phyloP scores from a whole-genome alignment of 2,329 filamentous ascomycete genomes.

The Xylaria sp. region DNA sequence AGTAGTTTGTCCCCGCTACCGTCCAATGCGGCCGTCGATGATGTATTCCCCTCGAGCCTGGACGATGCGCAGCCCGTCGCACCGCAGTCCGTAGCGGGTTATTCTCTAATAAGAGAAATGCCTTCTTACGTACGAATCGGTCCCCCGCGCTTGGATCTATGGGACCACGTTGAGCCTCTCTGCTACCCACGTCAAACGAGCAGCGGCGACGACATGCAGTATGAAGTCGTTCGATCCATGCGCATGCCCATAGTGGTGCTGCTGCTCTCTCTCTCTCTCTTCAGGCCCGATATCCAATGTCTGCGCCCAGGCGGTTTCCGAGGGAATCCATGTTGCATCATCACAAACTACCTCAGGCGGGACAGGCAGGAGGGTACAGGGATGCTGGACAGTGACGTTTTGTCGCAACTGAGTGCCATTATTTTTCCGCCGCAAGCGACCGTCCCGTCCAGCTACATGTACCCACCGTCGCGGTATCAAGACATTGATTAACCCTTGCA shows the following conservation, averaged over 20 bases:
- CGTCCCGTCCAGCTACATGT: constrained; percentile 9
- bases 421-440: constrained; percentile 25
- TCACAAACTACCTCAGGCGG: constrained; percentile 21
- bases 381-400: constrained; percentile 21
- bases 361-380: constrained; percentile 16
- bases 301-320: constrained; percentile 15
- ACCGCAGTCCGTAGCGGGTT: constrained; percentile 18
- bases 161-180: constrained; percentile 22
- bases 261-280: not conserved
- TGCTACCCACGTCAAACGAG: constrained; percentile 11
- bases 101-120: constrained; percentile 15
- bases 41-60: constrained; percentile 22
- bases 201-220: constrained; percentile 6
- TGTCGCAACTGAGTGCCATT: constrained; percentile 15
- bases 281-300: constrained; percentile 12
- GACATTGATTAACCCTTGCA: constrained; percentile 9
- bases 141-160: constrained; percentile 17
- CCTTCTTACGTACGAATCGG: constrained; percentile 10
- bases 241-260: not conserved
- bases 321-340: constrained; percentile 14
- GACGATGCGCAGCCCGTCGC: constrained; percentile 19
- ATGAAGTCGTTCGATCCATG: constrained; percentile 9
- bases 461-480: not conserved
- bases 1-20: constrained; percentile 14
- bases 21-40: constrained; percentile 19